A percentile compares a stretch with the other conserved stretches of the same genome.
phyloP scores from a whole-genome alignment of 768 basidiomycete genomes.

The Pilatotrama ljubarskyi region DNA sequence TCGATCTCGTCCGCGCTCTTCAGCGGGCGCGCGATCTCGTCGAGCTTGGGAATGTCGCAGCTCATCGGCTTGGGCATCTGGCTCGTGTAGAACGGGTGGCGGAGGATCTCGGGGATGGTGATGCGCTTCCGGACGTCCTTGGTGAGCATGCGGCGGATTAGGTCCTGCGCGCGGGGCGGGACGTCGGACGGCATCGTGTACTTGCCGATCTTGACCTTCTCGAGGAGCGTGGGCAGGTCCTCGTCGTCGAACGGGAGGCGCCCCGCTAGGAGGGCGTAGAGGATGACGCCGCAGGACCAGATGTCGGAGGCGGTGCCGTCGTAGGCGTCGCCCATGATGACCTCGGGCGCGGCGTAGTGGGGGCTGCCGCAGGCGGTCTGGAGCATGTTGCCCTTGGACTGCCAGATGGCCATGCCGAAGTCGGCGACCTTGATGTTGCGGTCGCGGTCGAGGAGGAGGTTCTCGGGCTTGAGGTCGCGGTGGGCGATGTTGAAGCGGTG shows the following conservation, averaged over 20 bases:
- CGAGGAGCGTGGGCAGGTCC: constrained; percentile 71
- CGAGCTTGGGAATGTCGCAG: constrained; percentile 56
- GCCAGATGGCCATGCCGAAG: constrained; percentile 98
- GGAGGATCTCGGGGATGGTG: constrained; percentile 76
- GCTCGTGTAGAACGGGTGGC: constrained; percentile 76
- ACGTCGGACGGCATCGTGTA: constrained; percentile 77
- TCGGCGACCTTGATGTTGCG: constrained; percentile 94
- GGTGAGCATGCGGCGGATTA: constrained; percentile 80
- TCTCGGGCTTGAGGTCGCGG: constrained; percentile 94
- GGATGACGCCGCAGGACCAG: constrained; percentile 95
- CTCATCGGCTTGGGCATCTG: constrained; percentile 46
- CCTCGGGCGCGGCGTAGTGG: constrained; percentile 93
- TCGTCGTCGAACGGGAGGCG: constrained; percentile 93
- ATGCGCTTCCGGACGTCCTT: constrained; percentile 75
- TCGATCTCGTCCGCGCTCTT: constrained; percentile 69
- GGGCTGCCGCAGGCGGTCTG: constrained; percentile 91
- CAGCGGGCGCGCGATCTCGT: constrained; percentile 70
- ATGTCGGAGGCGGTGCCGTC: constrained; percentile 88
- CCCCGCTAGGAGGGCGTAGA: constrained; percentile 86
- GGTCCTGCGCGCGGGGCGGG: constrained; percentile 67
- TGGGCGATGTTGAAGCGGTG: constrained; percentile 95
- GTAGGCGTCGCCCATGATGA: constrained; percentile 80
- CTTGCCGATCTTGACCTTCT: constrained; percentile 73
- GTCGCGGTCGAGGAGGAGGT: constrained; percentile 80
- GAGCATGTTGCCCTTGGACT: constrained; percentile 61